phyloP scores from a whole-genome alignment of 306 rosid species.

The Oxytropis ochrocephala region DNA sequence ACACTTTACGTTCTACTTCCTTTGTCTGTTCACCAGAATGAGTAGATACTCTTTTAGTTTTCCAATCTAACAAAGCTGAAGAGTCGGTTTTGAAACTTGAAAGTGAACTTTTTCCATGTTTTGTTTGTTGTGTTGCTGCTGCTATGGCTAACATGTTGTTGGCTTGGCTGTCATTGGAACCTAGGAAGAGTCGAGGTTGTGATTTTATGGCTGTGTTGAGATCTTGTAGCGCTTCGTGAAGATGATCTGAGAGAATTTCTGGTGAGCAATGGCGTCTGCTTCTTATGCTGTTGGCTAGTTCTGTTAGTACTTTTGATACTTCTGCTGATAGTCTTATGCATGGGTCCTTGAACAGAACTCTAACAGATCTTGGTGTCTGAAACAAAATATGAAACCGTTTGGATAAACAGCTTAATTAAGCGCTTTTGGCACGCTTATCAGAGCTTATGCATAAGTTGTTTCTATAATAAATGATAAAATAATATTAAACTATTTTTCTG shows the following conservation, averaged over 20 bases:
- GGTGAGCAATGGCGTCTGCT: constrained; percentile 69
- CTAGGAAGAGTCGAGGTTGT: constrained; percentile 80
- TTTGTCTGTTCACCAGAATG: constrained; percentile 13
- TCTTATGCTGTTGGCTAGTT: constrained; percentile 62
- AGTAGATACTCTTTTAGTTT: constrained; percentile 7
- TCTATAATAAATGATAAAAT: no score
- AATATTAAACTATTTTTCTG: no score
- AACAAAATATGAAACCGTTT: no score
- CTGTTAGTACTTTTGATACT: constrained; percentile 63
- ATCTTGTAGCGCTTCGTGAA: constrained; percentile 71
- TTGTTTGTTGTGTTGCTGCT: constrained; percentile 26
- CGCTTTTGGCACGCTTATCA: no score
- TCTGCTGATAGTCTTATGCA: constrained; percentile 59
- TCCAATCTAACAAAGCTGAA: constrained; percentile 53
- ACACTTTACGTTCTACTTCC: constrained; percentile 31
- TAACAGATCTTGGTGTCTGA: constrained; percentile 60
- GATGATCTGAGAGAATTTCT: constrained; percentile 73
- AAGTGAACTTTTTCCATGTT: constrained; percentile 23
- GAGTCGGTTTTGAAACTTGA: constrained; percentile 66
- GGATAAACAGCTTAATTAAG: no score
- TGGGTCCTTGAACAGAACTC: constrained; percentile 74
- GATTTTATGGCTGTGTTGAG: constrained; percentile 69
- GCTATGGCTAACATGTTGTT: constrained; percentile 51
- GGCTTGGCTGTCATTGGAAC: constrained; percentile 45
- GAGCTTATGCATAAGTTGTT: no score